Base-by-base conservation (phyloP, 495 filamentous ascomycete genomes). In the Hypoxylon trugodes region DNA sequence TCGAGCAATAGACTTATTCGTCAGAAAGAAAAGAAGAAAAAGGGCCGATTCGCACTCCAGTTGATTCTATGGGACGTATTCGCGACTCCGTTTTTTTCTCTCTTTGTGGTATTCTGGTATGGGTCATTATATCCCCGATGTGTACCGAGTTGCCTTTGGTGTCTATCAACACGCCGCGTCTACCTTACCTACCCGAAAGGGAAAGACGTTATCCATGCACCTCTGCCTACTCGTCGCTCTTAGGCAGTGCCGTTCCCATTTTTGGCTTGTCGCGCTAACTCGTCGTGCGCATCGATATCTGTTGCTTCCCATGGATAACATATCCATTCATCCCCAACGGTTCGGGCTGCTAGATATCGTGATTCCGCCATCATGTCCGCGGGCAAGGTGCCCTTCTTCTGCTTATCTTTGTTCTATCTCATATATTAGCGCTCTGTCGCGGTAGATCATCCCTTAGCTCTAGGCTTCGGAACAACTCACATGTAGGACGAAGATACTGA, bases 251-350 rank as follows among this genome's bases (percentile, higher is more conserved):
- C 67, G 6, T 64, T 56, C 16, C 61, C 46, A 22, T 64, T 65
- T 22, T 25, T 66, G 84, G 79, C 72, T 80, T 74, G 61, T 77
- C 77, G 8, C n/a, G 93, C 90, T 57, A 91, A 76, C 47, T 76
- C 65, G 76, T 98, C 94, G 71, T 98, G 94, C 81, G 91, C 89
- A 24, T 97, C 95, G 66, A 98, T 97, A 75, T 97, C 90, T 78
- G 79, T 90, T 36, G 96, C 95, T 78, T 98, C 95, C 95, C 95
- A 98, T n/a, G 95, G 95, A 76, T 99, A 99, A 81, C 91, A 95
- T 72, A 97, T 97, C 95, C 95, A 99, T 52, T 92, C 88, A 79
- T 99, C 94, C 18, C 83, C 84, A 16, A 94, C 91, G 25, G 95
- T 97, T 67, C 88, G 81, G 10, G 95, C 90, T 18, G 95, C 95